A percentile compares a stretch with the other conserved stretches of the same genome.
Evolutionary conservation across 495 filamentous ascomycete species (phyloP).

Genomic region (Parathielavia hyrcaniae): DNA sequence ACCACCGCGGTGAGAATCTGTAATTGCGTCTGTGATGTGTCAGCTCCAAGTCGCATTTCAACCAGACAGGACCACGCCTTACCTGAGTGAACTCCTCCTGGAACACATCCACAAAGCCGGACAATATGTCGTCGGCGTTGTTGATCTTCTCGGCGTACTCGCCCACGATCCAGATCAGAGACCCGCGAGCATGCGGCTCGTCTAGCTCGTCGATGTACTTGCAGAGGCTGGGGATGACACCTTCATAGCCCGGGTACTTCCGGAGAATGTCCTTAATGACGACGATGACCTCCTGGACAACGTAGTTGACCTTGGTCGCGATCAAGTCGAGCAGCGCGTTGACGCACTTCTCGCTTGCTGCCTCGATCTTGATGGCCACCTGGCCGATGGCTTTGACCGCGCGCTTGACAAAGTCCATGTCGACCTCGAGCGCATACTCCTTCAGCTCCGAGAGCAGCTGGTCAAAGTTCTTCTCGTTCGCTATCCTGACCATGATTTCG

Average conservation of each 20-base stretch:
- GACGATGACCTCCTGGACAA: constrained; percentile 95
- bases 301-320: constrained; percentile 96
- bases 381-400: constrained; percentile 95
- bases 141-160: constrained; percentile 99
- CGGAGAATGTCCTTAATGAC: constrained; percentile 98
- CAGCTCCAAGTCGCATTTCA: not conserved
- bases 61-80: not conserved
- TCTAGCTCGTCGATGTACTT: constrained; percentile 96
- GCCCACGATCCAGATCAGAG: constrained; percentile 97
- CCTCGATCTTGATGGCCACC: constrained; percentile 96
- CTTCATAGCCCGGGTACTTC: constrained; percentile 96
- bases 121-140: constrained; percentile 87
- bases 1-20: constrained; percentile 96
- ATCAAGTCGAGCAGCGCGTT: constrained; percentile 90
- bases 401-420: constrained; percentile 96
- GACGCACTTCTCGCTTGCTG: constrained; percentile 87
- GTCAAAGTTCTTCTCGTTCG: constrained; percentile 93
- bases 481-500: constrained; percentile 99
- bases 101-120: constrained; percentile 91
- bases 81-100: constrained; percentile 82
- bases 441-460: constrained; percentile 90
- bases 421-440: constrained; percentile 95
- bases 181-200: constrained; percentile 84
- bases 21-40: constrained; percentile 63
- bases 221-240: constrained; percentile 93